These are phyloP conservation scores for Mycena galericulata DNA, from an alignment of 768 basidiomycete genomes.

Conservation along the genomic window DNA sequence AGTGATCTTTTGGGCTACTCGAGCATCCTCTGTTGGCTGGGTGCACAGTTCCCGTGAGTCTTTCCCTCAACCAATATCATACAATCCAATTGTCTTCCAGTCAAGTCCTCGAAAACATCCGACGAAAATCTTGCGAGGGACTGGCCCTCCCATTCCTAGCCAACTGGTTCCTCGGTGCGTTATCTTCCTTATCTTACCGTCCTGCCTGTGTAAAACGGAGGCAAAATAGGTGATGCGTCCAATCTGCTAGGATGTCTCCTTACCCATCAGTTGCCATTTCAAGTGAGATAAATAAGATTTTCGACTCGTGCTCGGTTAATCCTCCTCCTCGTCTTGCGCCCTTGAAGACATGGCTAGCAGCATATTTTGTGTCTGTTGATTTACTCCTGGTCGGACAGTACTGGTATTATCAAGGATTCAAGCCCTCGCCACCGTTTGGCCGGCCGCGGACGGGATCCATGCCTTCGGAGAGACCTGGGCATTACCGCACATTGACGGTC, in stretches of 20 bases:
- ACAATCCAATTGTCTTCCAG: conserved; percentile 51
- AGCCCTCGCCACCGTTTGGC: conserved; percentile 49
- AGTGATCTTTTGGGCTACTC: conserved; percentile 78
- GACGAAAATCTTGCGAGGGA: conserved; percentile 84
- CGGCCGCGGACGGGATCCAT: conserved; percentile 56
- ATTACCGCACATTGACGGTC: conserved; percentile 75
- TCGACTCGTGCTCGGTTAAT: conserved; percentile 24
- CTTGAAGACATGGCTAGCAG: conserved; percentile 93
- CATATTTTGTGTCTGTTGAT: conserved; percentile 92
- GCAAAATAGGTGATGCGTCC: conserved; percentile 81
- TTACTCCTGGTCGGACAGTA: conserved; percentile 81
- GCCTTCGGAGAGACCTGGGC: conserved; percentile 48
- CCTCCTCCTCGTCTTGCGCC: too few relatives aligned
- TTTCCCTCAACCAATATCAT: conserved; percentile 5
- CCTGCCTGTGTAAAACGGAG: conserved; percentile 13
- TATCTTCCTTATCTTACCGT: conserved; percentile 19
- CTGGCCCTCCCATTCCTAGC: conserved; percentile 93
- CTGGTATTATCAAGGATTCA: conserved; percentile 72
- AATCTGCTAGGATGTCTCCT: conserved; percentile 93
- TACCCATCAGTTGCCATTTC: conserved; percentile 95
- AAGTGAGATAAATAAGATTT: conserved; percentile 62
- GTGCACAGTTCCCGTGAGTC: conserved; percentile 90
- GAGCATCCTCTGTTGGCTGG: conserved; percentile 85
- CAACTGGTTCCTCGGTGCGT: conserved; percentile 91
- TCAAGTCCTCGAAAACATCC: conserved; percentile 86